Conservation (phyloP, 1,139 yeast species). For the Blastobotrys buckinghamii region DNA sequence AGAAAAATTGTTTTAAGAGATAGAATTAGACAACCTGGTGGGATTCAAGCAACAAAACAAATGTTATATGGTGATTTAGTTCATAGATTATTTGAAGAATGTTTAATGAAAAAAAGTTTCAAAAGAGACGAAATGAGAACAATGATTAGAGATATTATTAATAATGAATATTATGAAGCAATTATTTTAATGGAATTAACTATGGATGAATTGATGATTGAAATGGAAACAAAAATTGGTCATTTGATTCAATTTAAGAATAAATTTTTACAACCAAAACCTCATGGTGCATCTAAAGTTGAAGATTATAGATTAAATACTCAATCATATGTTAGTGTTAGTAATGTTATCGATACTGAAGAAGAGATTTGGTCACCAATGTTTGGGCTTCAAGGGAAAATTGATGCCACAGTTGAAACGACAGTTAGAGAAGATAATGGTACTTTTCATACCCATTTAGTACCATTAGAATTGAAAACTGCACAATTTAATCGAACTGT, state of each 20-base stretch:
- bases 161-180: constrained; percentile 42
- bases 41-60: constrained; percentile 39
- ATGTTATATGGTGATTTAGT: constrained; percentile 72
- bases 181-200: constrained; percentile 55
- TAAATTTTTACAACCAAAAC: constrained; percentile 36
- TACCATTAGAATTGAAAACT: constrained; percentile 88
- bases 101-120: constrained; percentile 45
- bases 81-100: constrained; percentile 71
- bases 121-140: constrained; percentile 41
- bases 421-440: constrained; percentile 23
- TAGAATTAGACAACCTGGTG: constrained; percentile 45
- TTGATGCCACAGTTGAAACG: constrained; percentile 76
- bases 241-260: constrained; percentile 61
- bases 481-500: constrained; percentile 53
- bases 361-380: constrained; percentile 90
- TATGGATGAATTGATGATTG: constrained; percentile 41
- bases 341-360: constrained; percentile 72
- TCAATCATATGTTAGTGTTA: constrained; percentile 37
- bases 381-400: constrained; percentile 85
- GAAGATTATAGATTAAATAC: constrained; percentile 25
- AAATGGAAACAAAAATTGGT: constrained; percentile 48
- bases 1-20: constrained; percentile 61
- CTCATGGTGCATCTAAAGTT: constrained; percentile 20
- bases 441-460: constrained; percentile 37
- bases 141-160: constrained; percentile 40